A percentile compares a stretch with the other conserved stretches of the same genome.
These are phyloP conservation scores for Bipolaris zeicola DNA, from an alignment of 2,329 filamentous ascomycete genomes.

Conservation along the genomic window DNA sequence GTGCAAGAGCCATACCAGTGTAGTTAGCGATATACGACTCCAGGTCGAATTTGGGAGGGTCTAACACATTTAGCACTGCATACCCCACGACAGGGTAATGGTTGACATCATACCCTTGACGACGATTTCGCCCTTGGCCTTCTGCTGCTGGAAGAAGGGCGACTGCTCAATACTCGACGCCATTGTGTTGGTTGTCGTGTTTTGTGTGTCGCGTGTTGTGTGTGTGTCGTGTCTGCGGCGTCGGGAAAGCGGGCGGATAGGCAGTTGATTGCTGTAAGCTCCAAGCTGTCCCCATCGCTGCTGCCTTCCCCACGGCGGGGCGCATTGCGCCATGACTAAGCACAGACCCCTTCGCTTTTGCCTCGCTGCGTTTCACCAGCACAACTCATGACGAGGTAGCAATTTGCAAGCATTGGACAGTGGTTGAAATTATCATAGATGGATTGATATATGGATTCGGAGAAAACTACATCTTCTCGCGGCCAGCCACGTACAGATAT, in stretches of 20 bases:
- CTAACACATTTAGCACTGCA: constrained; percentile 52
- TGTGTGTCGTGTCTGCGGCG: constrained; percentile 17
- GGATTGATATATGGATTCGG: not conserved
- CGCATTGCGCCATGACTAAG: constrained; percentile 14
- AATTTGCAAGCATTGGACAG: not conserved
- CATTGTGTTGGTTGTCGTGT: constrained; percentile 31
- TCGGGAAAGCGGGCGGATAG: constrained; percentile 8
- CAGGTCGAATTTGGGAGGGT: constrained; percentile 85
- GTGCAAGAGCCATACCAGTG: constrained; percentile 62
- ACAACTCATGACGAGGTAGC: constrained; percentile 5
- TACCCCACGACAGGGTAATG: not conserved
- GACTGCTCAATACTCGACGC: constrained; percentile 44
- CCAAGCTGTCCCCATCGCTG: constrained; percentile 19
- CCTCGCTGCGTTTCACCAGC: not conserved
- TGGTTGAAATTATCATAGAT: no score
- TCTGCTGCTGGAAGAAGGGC: constrained; percentile 42
- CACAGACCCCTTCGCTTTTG: constrained; percentile 7
- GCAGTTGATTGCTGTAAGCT: constrained; percentile 12
- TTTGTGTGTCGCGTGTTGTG: constrained; percentile 15
- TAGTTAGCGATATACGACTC: constrained; percentile 93
- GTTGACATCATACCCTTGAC: constrained; percentile 38
- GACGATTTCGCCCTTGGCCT: constrained; percentile 32
- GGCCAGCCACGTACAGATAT: constrained; percentile 1
- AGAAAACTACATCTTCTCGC: constrained; percentile 1
- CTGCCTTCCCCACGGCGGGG: constrained; percentile 28